Base-by-base conservation (phyloP, 345 rosid species). In the Barbarea vulgaris region DNA sequence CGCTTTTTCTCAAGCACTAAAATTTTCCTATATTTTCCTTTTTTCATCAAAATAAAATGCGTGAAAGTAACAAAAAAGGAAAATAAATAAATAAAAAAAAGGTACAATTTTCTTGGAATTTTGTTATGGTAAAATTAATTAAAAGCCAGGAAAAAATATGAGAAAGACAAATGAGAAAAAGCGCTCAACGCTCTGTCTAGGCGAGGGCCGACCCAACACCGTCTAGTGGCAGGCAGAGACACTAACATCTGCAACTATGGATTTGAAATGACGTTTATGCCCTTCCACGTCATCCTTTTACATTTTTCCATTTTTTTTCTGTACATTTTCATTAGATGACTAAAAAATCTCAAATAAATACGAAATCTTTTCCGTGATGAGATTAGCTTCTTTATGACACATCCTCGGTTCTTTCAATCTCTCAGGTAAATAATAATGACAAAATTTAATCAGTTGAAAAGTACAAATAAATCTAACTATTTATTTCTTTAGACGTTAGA, bases 141-240 rank as follows among this genome's bases (percentile, higher is more conserved):
- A 55, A 66, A 56, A 56, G 9, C 3, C 14, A 36, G 6, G 2
- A 44, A 48, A 41, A 0, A 37, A 65, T 33, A 30, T 0, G 52
- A 76, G 57, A 70, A 46, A 70, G 76, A 77, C 80, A 77, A 63
- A 70, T 69, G 46, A 70, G 52, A 63, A 77, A 76, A 70, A 63
- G 66, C 75, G 44, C 70, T 77, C 65, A 46, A 63, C 56, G 34
- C 59, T 15, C 14, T 77, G 80, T 77, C 80, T 69, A 60, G 71
- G 24, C 1, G 80, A 77, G 66, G 80, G 80, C 80, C 80, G 80
- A 77, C 80, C 80, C 46, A 70, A 70, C 80, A 77, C 64, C 52
- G 19, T 31, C 42, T 77, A 63, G 80, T 77, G 80, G 80, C 75
- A 76, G 70, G 75, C 80, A 77, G 42, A 77, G 42, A 76, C 76